A percentile compares a stretch with the other conserved stretches of the same genome.
phyloP scores from a whole-genome alignment of 306 rosid species.

The Cicer arietinum region DNA sequence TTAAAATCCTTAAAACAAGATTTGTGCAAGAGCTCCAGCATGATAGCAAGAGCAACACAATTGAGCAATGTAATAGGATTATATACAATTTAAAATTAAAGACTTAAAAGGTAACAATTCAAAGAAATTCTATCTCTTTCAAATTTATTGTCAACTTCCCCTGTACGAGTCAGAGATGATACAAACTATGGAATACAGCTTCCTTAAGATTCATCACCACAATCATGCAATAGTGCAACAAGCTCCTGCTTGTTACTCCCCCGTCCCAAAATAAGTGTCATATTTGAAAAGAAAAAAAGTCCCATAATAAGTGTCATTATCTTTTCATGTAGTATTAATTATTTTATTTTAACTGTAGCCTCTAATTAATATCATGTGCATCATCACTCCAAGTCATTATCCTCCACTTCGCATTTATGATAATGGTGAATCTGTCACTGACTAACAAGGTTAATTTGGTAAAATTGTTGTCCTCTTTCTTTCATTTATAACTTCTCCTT shows the following conservation, averaged over 20 bases:
- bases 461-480: no score
- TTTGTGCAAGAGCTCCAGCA: conserved; percentile 3
- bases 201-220: conserved; percentile 33
- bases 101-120: conserved; percentile 12
- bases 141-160: background rate
- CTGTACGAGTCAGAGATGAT: background rate
- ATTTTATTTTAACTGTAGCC: no score
- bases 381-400: no score
- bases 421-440: no score
- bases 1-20: background rate
- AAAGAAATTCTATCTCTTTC: conserved; percentile 28
- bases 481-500: no score
- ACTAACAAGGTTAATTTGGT: no score
- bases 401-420: no score
- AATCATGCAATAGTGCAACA: background rate
- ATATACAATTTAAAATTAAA: conserved; percentile 1
- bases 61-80: background rate
- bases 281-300: no score
- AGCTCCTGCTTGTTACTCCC: background rate
- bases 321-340: no score
- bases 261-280: no score
- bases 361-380: no score
- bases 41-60: conserved; percentile 2
- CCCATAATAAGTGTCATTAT: no score
- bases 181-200: conserved; percentile 5